Evolutionary conservation across 2,329 filamentous ascomycete genomes (phyloP).

Genomic region (Penicillium sumatraense): DNA sequence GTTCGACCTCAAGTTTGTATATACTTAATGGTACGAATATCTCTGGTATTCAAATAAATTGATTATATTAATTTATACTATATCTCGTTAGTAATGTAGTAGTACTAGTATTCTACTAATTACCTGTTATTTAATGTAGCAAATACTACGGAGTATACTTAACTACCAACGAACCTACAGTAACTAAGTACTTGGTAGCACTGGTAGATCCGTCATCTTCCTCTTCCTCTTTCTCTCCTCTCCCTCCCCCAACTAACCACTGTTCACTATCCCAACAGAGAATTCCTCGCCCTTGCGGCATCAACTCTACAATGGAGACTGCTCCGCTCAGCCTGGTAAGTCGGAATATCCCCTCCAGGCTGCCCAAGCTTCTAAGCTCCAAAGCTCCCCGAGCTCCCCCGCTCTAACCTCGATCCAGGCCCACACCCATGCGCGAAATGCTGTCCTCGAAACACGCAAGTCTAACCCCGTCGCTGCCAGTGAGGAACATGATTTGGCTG

Average conservation of each 20-base stretch:
- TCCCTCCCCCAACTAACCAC: not conserved
- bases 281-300: not conserved
- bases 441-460: conserved; percentile 71
- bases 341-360: not conserved
- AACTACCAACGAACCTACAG: too few relatives aligned
- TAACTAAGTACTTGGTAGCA: not conserved
- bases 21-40: too few relatives aligned
- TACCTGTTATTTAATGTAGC: too few relatives aligned
- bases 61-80: too few relatives aligned
- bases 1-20: too few relatives aligned
- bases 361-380: conserved; percentile 1
- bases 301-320: conserved; percentile 65
- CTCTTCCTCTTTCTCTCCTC: not conserved
- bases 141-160: too few relatives aligned
- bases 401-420: conserved; percentile 59
- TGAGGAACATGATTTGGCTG: conserved; percentile 85
- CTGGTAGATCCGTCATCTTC: not conserved
- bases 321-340: conserved; percentile 68
- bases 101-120: too few relatives aligned
- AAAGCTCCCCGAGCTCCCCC: conserved; percentile 5
- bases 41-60: too few relatives aligned
- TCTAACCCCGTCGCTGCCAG: conserved; percentile 78
- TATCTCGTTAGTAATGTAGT: too few relatives aligned
- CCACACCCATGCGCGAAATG: conserved; percentile 86
- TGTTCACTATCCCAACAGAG: not conserved